These are phyloP conservation scores for Paxillus rubicundulus DNA, from an alignment of 768 basidiomycete species.

Conservation along the genomic window DNA sequence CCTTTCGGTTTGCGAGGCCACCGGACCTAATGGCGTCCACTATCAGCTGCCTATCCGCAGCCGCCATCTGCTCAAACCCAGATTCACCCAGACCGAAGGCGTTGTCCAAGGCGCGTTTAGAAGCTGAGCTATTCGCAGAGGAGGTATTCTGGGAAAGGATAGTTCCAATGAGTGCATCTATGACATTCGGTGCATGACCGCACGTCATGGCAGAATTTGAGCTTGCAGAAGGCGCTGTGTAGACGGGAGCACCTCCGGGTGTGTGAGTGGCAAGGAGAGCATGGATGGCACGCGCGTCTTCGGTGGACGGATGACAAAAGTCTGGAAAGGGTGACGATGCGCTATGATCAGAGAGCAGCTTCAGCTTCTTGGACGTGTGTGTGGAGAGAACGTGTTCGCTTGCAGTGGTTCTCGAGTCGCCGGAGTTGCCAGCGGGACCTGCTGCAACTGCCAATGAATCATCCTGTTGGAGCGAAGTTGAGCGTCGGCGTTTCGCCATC, in stretches of 20 bases:
- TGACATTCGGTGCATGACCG: slow-evolving; percentile 49
- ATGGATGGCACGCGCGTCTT: slow-evolving; percentile 40
- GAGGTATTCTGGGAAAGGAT: slow-evolving; percentile 64
- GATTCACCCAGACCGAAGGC: slow-evolving; percentile 45
- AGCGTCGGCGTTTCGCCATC: slow-evolving; percentile 15
- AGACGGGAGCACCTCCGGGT: slow-evolving; percentile 31
- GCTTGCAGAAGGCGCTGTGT: slow-evolving; percentile 19
- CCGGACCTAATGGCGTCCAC: slow-evolving; percentile 51
- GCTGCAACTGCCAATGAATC: neutral
- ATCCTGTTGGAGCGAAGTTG: slow-evolving; percentile 4
- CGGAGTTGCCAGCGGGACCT: neutral
- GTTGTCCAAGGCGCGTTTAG: slow-evolving; percentile 47
- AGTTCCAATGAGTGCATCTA: slow-evolving; percentile 56
- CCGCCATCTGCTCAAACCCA: slow-evolving; percentile 48
- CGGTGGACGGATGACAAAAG: slow-evolving; percentile 43
- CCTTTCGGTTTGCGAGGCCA: slow-evolving; percentile 61
- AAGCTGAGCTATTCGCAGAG: slow-evolving; percentile 45
- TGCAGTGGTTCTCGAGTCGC: neutral
- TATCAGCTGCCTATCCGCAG: slow-evolving; percentile 40
- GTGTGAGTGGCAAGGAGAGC: slow-evolving; percentile 41
- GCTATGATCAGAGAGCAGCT: slow-evolving; percentile 42
- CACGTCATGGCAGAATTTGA: slow-evolving; percentile 44
- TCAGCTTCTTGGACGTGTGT: slow-evolving; percentile 46
- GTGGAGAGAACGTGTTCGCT: slow-evolving; percentile 3
- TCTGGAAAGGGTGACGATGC: slow-evolving; percentile 47